Base-by-base conservation (phyloP, 345 rosid species). In the Trapa bicornis region DNA sequence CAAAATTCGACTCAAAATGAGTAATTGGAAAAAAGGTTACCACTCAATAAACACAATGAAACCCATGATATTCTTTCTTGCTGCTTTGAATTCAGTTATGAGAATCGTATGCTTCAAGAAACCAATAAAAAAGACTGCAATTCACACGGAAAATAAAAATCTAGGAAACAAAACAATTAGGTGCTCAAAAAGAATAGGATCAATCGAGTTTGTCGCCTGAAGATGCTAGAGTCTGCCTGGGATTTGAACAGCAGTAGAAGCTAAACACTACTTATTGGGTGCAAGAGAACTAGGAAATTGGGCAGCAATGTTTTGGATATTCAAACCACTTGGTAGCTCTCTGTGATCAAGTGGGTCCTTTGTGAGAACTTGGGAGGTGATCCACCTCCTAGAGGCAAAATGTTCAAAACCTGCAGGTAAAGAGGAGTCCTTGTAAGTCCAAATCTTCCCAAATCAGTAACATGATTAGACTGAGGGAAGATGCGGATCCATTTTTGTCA, bases 261-360 rank as follows among this genome's bases (percentile, higher is more conserved):
- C 29, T 22, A 22, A 22, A 22, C 29, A 22, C 29, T 22, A 22
- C 29, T 0, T 22, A 22, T 22, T 22, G 29, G 29, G 29, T 22
- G 29, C 29, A 22, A 22, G 29, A 22, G 29, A 22, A 22, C 29
- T 22, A 22, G 29, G 29, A 22, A 22, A 22, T 22, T 22, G 29
- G 29, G 29, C 29, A 22, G 29, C 29, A 11, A 7, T 58, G 7
- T n/a, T 22, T 3, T n/a, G 10, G 60, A 52, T 11, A 62, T 88
- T 81, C 43, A 94, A 43, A 83, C 76, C 61, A 95, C 94, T 81
- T 86, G 96, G 77, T 91, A 95, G 71, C 75, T 86, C 76, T 95
- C 96, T 13, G 98, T 77, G 63, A 85, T 72, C 79, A 95, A 74
- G 64, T 75, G 87, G 10, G 89, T 85, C 80, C 96, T 82, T 78